Base-by-base conservation (phyloP, 495 filamentous ascomycete genomes). In the Oidiodendron maius region DNA sequence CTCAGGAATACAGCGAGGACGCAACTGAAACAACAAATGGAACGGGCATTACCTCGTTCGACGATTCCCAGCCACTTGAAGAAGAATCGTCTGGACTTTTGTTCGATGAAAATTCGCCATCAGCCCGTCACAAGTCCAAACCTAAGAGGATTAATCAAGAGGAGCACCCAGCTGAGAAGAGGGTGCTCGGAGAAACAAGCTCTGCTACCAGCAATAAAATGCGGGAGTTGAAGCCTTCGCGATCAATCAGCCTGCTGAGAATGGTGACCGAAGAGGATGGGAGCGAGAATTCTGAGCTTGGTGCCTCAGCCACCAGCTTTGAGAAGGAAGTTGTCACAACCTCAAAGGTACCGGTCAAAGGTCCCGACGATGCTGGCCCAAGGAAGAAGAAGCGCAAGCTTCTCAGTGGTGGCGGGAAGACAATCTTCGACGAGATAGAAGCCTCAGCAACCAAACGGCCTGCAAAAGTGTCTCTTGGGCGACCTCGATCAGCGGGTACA, bases 381-480 rank as follows among this genome's bases (percentile, higher is more conserved):
- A n/a, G n/a, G n/a, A 85, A 81, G 68, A 76, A 77, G 53, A 90
- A 85, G 70, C 90, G 86, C 69, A 76, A 84, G 34, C 93, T 88
- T 62, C 55, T 82, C 2, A 77, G 89, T 12, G 78, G 80, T 11
- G 70, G 68, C 16, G 76, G 77, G 32, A 84, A 79, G 62, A 86
- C 75, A 22, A 53, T 93, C 15, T 86, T 93, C 56, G 86, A 90
- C 39, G 88, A 85, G 1, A 89, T 89, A 11, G 87, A 87, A 2
- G 80, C 70, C 0, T 77, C 81, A 46, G 57, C 61, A 10, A 49
- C 56, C 17, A 69, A 63, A 46, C 50, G 59, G 22, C 46, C 56
- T n/a, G 37, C 48, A 18, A 62, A 55, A 32, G 23, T 52, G 11
- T 26, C 32, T 22, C 48, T 59, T 23, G 62, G 62, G 39, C 54